These are phyloP conservation scores for Leccinum broughii DNA, from an alignment of 768 basidiomycete species.

Conservation along the genomic window DNA sequence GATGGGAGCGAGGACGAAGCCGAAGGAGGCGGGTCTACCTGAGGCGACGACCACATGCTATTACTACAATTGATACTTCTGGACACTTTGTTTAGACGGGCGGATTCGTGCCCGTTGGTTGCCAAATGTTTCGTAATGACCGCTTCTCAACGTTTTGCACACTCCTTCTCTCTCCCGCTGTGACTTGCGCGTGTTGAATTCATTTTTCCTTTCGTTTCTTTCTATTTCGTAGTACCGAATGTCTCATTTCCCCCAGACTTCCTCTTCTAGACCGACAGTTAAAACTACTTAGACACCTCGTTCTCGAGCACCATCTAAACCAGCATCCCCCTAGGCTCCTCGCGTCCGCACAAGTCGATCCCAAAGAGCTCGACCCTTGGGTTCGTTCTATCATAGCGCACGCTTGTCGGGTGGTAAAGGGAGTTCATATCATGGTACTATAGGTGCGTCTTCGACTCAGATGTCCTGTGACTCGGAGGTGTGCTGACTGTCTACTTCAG, in stretches of 20 bases:
- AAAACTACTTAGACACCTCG: slow-evolving; percentile 32
- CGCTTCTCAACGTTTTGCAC: neutral
- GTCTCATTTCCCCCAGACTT: slow-evolving; percentile 41
- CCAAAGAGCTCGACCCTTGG: slow-evolving; percentile 20
- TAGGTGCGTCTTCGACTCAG: too few relatives aligned
- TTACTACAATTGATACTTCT: neutral
- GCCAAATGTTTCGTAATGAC: slow-evolving; percentile 24
- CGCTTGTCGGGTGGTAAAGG: too few relatives aligned
- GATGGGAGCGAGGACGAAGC: slow-evolving; percentile 12
- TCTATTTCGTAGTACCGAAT: slow-evolving; percentile 21
- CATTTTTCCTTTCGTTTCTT: neutral
- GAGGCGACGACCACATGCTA: neutral
- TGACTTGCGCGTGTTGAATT: slow-evolving; percentile 5
- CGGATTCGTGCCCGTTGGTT: too few relatives aligned
- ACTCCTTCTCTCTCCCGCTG: too few relatives aligned
- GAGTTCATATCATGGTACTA: too few relatives aligned
- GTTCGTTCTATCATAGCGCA: too few relatives aligned
- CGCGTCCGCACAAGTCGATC: slow-evolving; percentile 38
- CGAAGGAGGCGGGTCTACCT: slow-evolving; percentile 1
- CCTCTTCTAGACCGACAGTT: slow-evolving; percentile 34
- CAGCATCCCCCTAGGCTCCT: slow-evolving; percentile 29
- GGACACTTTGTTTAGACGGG: neutral
- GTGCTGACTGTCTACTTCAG: too few relatives aligned
- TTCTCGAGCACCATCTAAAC: slow-evolving; percentile 34
- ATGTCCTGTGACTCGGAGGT: too few relatives aligned